Evolutionary conservation across 768 basidiomycete genomes (phyloP), one percentile per base, ranked within the genome.

Genomic region (Xanthoconium stramineum): DNA sequence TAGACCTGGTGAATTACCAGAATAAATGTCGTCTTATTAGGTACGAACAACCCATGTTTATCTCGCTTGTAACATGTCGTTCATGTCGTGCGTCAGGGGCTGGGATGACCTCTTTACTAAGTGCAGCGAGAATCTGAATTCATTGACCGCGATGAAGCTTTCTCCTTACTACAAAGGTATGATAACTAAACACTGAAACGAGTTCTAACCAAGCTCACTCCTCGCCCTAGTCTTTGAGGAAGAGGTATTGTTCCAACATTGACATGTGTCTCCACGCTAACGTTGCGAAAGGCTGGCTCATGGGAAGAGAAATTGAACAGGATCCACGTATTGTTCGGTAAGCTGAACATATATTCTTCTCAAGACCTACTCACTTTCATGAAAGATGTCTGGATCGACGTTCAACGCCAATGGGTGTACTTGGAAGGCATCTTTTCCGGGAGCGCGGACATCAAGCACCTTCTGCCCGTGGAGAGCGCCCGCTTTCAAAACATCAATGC

Each of bases 351-450:
- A 15, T n/a, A 35, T 35, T 2, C n/a, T 30, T 45, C 13, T 10
- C 28, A 43, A 5, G 37, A 39, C n/a, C 20, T 35, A 30, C 56
- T 60, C 39, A 53, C 38, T 42, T 39, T 45, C 32, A 42, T 42
- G 50, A 70, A 44, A 93, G 92, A 99, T 72, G 89, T 98, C 37
- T 99, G 97, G 97, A 97, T 99, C 62, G 97, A 99, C 64, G 97
- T 99, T 15, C 97, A 99, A 65, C 85, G 97, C 8, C 97, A 99
- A 76, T 99, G 97, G 97, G 97, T 99, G 1, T 99, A 99, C 69
- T 81, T 99, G 50, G 97, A 99, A 72, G 97, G 97, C 42, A 99
- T 99, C 64, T 99, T 99, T 75, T 93, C 96, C n/a, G 95, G 96
- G 35, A 98, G 94, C 63, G 97, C 95, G 28, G 97, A 99, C 68